Conservation (phyloP, 208 protist species). For the Leishmania guyanensis region DNA sequence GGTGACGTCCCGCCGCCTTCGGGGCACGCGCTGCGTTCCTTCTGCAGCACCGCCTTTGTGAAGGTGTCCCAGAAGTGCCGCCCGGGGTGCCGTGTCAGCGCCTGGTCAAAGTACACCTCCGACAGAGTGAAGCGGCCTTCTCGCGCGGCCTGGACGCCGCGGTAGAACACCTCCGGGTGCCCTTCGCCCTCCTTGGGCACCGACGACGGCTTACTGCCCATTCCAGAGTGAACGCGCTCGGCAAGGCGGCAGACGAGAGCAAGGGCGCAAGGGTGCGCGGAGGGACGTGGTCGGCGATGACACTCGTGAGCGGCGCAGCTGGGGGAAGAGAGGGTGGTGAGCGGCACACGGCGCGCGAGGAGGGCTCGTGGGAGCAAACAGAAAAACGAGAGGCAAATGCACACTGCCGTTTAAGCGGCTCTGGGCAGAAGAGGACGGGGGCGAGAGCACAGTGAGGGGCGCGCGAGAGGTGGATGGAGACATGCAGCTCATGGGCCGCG, state of each 20-base stretch:
- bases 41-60: background rate
- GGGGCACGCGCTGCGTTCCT: background rate
- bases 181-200: background rate
- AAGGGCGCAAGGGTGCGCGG: background rate
- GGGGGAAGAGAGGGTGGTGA: background rate
- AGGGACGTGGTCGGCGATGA: background rate
- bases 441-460: background rate
- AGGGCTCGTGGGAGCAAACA: background rate
- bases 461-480: background rate
- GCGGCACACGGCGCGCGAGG: background rate
- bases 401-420: background rate
- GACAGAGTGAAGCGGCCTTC: constrained; percentile 5
- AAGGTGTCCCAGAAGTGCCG: constrained; percentile 2
- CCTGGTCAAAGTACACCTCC: constrained; percentile 17
- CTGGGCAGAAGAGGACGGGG: background rate
- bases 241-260: background rate
- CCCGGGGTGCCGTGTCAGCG: background rate
- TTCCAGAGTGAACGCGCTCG: background rate
- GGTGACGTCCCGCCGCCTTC: background rate
- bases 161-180: constrained; percentile 12
- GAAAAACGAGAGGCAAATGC: background rate
- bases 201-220: background rate
- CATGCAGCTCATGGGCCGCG: background rate
- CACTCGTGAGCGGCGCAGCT: background rate
- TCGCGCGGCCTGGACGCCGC: background rate